Percentiles rank a stretch among this genome's conserved stretches.
Evolutionary conservation across 1,139 yeast genomes (phyloP).

Genomic region (Hyphopichia fennica): DNA sequence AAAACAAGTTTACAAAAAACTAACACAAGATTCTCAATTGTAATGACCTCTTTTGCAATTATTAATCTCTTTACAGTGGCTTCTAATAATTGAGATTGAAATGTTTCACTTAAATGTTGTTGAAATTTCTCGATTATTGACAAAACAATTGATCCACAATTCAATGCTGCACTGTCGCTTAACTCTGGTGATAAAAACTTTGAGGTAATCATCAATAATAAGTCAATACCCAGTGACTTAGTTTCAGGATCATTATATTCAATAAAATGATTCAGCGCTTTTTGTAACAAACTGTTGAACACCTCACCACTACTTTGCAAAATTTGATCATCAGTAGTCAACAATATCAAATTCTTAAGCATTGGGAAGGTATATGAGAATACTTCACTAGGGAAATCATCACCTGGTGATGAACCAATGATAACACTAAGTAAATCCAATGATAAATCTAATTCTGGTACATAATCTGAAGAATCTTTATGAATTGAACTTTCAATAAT

Average conservation of each 20-base stretch:
- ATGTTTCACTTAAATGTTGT: slow-evolving; percentile 45
- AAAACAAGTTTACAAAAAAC: slow-evolving; percentile 75
- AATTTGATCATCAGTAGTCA: slow-evolving; percentile 73
- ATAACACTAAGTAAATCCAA: slow-evolving; percentile 66
- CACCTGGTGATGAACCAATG: slow-evolving; percentile 45
- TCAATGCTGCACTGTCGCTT: slow-evolving; percentile 78
- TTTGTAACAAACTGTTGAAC: slow-evolving; percentile 60
- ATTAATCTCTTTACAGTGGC: slow-evolving; percentile 72
- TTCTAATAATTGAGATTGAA: slow-evolving; percentile 60
- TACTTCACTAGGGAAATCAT: slow-evolving; percentile 47
- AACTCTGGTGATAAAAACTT: slow-evolving; percentile 70
- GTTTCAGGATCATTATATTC: slow-evolving; percentile 37
- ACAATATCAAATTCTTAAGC: slow-evolving; percentile 50
- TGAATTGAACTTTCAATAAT: slow-evolving; percentile 27
- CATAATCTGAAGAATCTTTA: slow-evolving; percentile 34
- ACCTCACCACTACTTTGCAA: slow-evolving; percentile 79
- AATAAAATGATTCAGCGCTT: slow-evolving; percentile 46
- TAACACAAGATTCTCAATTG: slow-evolving; percentile 72
- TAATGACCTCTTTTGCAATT: slow-evolving; percentile 64
- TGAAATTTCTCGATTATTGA: slow-evolving; percentile 64
- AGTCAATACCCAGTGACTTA: slow-evolving; percentile 50
- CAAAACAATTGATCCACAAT: slow-evolving; percentile 67
- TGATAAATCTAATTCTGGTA: slow-evolving; percentile 63
- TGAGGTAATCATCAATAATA: slow-evolving; percentile 61
- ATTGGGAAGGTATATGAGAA: slow-evolving; percentile 53